These are phyloP conservation scores for Fusarium piperis DNA, from an alignment of 2,329 filamentous ascomycete genomes.

Conservation along the genomic window DNA sequence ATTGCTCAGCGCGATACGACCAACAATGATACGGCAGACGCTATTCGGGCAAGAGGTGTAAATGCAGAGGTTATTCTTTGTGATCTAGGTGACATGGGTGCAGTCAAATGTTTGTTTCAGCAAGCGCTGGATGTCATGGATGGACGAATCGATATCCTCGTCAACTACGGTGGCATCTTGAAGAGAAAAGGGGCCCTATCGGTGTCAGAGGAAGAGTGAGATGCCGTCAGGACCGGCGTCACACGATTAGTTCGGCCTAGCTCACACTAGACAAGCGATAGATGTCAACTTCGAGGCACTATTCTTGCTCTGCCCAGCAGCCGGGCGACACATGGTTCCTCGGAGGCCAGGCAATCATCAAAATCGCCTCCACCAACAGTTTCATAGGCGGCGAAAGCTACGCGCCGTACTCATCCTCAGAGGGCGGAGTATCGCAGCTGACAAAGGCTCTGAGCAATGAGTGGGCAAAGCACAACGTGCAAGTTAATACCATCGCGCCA, in stretches of 20 bases:
- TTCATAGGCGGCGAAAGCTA: not conserved
- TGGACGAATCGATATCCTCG: not conserved
- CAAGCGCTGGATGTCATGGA: not conserved
- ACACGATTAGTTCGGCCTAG: accelerated
- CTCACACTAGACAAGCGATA: not conserved
- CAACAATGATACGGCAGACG: not conserved
- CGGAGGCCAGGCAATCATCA: not conserved
- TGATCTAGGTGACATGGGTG: not conserved
- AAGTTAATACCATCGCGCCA: not conserved
- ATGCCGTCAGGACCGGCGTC: not conserved
- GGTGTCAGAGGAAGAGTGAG: not conserved
- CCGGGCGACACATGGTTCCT: not conserved
- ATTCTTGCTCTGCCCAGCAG: not conserved
- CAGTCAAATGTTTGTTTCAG: not conserved
- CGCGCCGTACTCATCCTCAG: not conserved
- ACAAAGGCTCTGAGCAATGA: not conserved
- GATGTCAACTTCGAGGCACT: not conserved
- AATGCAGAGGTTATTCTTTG: not conserved
- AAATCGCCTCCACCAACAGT: not conserved
- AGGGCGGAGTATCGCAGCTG: not conserved
- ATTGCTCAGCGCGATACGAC: not conserved
- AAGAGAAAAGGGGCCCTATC: not conserved
- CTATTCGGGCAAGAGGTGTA: not conserved
- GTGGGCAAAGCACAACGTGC: not conserved
- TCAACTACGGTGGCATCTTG: not conserved